Evolutionary conservation across 2,329 filamentous ascomycete genomes (phyloP).

Genomic region (Cytospora piceicola): DNA sequence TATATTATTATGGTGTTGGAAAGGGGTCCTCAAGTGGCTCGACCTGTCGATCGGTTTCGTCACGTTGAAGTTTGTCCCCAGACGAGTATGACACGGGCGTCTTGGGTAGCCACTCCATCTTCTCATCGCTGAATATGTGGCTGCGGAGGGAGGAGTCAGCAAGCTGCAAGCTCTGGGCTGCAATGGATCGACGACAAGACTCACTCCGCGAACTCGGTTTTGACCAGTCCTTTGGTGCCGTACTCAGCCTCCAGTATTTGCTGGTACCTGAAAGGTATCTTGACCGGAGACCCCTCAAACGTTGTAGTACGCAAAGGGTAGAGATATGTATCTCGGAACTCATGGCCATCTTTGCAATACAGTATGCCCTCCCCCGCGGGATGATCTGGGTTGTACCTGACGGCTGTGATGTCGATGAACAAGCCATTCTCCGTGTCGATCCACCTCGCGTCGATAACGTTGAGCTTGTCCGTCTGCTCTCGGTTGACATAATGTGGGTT

Average conservation of each 20-base stretch:
- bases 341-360: slow-evolving; percentile 55
- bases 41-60: background rate
- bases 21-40: background rate
- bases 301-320: slow-evolving; percentile 70
- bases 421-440: slow-evolving; percentile 51
- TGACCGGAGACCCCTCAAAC: slow-evolving; percentile 68
- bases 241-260: slow-evolving; percentile 64
- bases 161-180: background rate
- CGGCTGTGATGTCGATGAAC: slow-evolving; percentile 57
- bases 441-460: slow-evolving; percentile 55
- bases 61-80: background rate
- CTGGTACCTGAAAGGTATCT: slow-evolving; percentile 67
- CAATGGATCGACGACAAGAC: slow-evolving; percentile 31
- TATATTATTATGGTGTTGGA: background rate
- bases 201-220: slow-evolving; percentile 58
- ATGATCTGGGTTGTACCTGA: slow-evolving; percentile 52
- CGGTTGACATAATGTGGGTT: slow-evolving; percentile 49
- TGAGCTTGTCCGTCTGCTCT: slow-evolving; percentile 44
- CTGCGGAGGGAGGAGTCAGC: slow-evolving; percentile 37
- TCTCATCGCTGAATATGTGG: slow-evolving; percentile 46
- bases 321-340: slow-evolving; percentile 59
- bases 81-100: background rate
- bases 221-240: slow-evolving; percentile 52
- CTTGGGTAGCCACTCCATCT: slow-evolving; percentile 41
- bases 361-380: slow-evolving; percentile 49